Conservation (phyloP, 1,284 basidiomycete species). For the Tetrapyrgos nigripes region DNA sequence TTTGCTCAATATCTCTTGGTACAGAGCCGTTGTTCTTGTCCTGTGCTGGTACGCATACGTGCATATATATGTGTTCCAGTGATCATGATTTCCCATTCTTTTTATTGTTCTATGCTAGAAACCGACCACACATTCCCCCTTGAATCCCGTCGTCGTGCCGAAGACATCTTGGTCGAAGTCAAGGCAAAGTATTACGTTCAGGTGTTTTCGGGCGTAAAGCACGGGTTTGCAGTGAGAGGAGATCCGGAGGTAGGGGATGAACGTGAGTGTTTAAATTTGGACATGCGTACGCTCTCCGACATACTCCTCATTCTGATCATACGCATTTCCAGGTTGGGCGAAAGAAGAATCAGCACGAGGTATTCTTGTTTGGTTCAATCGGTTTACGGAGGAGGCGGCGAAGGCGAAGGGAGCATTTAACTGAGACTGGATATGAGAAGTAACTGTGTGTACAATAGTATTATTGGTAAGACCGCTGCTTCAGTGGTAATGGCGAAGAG, state of each 20-base stretch:
- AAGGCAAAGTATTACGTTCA: slow-evolving; percentile 55
- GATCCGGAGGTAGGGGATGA: slow-evolving; percentile 43
- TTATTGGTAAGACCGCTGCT: no score
- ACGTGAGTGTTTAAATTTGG: no score
- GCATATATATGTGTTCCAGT: neutral
- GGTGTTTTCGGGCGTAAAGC: slow-evolving; percentile 54
- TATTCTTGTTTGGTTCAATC: no score
- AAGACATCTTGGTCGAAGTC: slow-evolving; percentile 49
- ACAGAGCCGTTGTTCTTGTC: slow-evolving; percentile 59
- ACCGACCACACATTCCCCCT: slow-evolving; percentile 51
- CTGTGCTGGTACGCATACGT: slow-evolving; percentile 48
- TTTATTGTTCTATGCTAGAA: slow-evolving; percentile 36
- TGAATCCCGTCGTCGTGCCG: slow-evolving; percentile 49
- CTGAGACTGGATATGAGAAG: no score
- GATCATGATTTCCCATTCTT: neutral
- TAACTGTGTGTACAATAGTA: no score
- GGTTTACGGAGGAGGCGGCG: no score
- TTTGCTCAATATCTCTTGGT: neutral
- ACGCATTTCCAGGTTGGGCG: no score
- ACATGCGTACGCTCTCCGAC: no score
- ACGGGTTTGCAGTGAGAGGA: slow-evolving; percentile 52
- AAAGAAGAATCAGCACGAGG: no score
- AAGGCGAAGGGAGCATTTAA: no score
- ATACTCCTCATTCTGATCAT: no score
- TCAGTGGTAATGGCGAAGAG: no score